phyloP scores from a whole-genome alignment of 805 yeast species.

The Spathaspora passalidarum region DNA sequence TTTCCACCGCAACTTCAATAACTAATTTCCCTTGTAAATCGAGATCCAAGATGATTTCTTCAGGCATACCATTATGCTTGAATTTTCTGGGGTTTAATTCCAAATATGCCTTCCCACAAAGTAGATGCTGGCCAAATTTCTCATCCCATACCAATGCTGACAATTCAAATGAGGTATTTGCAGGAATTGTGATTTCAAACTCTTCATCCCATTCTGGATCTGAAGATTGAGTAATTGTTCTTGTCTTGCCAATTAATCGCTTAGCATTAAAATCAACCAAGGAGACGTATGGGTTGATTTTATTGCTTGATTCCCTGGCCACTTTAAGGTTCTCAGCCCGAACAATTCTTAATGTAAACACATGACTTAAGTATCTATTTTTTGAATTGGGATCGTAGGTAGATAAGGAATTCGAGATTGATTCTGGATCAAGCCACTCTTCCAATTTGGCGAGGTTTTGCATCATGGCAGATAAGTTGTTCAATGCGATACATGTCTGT shows the following conservation, averaged over 20 bases:
- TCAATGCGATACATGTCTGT: constrained; percentile 72
- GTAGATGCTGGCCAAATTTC: constrained; percentile 49
- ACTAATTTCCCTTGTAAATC: constrained; percentile 68
- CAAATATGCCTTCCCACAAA: constrained; percentile 63
- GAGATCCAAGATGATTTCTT: constrained; percentile 54
- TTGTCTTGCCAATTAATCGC: constrained; percentile 64
- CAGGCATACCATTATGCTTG: constrained; percentile 66
- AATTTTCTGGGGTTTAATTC: constrained; percentile 61
- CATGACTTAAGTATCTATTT: constrained; percentile 40
- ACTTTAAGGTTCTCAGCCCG: constrained; percentile 55
- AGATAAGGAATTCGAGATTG: constrained; percentile 41
- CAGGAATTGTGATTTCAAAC: constrained; percentile 53
- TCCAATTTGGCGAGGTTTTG: constrained; percentile 51
- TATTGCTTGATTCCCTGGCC: constrained; percentile 17
- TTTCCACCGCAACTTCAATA: constrained; percentile 71
- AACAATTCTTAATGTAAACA: constrained; percentile 62
- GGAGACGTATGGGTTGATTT: constrained; percentile 61
- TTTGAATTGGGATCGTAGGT: constrained; percentile 29
- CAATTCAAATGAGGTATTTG: constrained; percentile 43
- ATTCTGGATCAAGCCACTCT: constrained; percentile 56
- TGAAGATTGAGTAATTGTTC: constrained; percentile 54
- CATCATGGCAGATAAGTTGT: constrained; percentile 57
- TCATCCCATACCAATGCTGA: constrained; percentile 74
- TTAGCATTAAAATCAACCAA: constrained; percentile 54
- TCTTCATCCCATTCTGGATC: constrained; percentile 89